Evolutionary conservation across 2,329 filamentous ascomycete genomes (phyloP).

Genomic region (Microcyclospora tardicrescens): DNA sequence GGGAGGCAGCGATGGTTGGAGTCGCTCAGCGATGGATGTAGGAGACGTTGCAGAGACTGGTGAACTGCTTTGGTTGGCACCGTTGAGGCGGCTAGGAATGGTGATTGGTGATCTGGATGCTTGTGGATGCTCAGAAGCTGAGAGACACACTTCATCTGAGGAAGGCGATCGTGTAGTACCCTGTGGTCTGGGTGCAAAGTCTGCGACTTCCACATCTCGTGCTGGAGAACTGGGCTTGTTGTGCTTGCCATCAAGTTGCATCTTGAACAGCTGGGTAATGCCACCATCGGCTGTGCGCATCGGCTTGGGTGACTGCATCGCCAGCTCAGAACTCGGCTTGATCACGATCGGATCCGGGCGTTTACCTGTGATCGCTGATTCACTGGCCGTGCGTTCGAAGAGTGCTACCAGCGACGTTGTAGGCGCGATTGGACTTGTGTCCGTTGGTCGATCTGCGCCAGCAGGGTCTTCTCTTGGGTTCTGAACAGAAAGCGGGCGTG

Average conservation of each 20-base stretch:
- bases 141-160: slow-evolving; percentile 8
- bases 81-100: not conserved
- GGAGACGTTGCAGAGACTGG: not conserved
- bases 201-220: slow-evolving; percentile 1
- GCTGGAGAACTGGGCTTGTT: not conserved
- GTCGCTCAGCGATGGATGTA: slow-evolving; percentile 3
- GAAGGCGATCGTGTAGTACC: not conserved
- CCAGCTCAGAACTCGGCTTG: slow-evolving; percentile 18
- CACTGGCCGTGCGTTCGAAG: slow-evolving; percentile 44
- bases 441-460: slow-evolving; percentile 8
- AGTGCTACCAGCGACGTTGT: slow-evolving; percentile 54
- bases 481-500: slow-evolving; percentile 13
- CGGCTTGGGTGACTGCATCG: slow-evolving; percentile 31
- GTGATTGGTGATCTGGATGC: slow-evolving; percentile 1
- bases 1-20: slow-evolving; percentile 12
- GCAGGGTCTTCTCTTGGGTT: slow-evolving; percentile 2
- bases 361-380: slow-evolving; percentile 3
- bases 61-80: too few species aligned
- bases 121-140: slow-evolving; percentile 11
- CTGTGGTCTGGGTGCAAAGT: not conserved
- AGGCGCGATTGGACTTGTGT: slow-evolving; percentile 28
- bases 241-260: slow-evolving; percentile 13
- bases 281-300: slow-evolving; percentile 11
- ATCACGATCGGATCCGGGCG: slow-evolving; percentile 10
- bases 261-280: slow-evolving; percentile 20